Evolutionary conservation across 1,284 basidiomycete species (phyloP).

Genomic region (Rhodotorula sp.): DNA sequence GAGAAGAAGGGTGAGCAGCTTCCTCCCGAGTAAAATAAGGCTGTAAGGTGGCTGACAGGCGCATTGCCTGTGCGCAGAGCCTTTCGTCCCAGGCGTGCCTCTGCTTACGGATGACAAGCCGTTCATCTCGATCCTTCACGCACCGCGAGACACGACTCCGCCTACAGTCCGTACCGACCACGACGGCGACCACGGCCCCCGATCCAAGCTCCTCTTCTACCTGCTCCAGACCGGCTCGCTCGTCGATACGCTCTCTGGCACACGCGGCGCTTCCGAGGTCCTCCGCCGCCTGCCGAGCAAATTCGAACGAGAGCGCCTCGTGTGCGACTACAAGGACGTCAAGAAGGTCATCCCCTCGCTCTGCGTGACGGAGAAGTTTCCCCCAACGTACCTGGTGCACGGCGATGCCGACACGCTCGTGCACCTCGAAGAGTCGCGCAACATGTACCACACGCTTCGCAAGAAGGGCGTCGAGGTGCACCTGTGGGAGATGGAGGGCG

Average conservation of each 20-base stretch:
- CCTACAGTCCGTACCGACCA: background rate
- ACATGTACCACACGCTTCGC: background rate
- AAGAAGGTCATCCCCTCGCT: background rate
- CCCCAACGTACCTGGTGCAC: slow-evolving; percentile 10
- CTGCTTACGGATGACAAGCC: slow-evolving; percentile 2
- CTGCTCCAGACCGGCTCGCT: slow-evolving; percentile 10
- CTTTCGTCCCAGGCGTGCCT: slow-evolving; percentile 1
- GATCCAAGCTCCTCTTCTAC: slow-evolving; percentile 6
- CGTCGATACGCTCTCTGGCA: slow-evolving; percentile 11
- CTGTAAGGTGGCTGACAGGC: too few relatives aligned
- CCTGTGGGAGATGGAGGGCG: slow-evolving; percentile 14
- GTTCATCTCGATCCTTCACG: background rate
- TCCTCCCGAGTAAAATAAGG: too few relatives aligned
- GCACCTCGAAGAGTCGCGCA: slow-evolving; percentile 1
- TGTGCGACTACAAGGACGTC: background rate
- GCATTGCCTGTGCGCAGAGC: background rate
- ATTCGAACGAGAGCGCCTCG: background rate
- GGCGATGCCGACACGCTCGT: slow-evolving; percentile 3
- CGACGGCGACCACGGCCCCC: background rate
- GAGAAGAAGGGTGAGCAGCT: slow-evolving; percentile 1
- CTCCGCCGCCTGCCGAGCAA: background rate
- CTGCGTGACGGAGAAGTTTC: background rate
- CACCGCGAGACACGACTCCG: background rate
- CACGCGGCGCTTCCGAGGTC: background rate
- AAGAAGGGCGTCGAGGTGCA: background rate